Evolutionary conservation across 2,329 filamentous ascomycete species (phyloP), one percentile per base, ranked within the genome.

Genomic region (Colletotrichum nymphaeae): DNA sequence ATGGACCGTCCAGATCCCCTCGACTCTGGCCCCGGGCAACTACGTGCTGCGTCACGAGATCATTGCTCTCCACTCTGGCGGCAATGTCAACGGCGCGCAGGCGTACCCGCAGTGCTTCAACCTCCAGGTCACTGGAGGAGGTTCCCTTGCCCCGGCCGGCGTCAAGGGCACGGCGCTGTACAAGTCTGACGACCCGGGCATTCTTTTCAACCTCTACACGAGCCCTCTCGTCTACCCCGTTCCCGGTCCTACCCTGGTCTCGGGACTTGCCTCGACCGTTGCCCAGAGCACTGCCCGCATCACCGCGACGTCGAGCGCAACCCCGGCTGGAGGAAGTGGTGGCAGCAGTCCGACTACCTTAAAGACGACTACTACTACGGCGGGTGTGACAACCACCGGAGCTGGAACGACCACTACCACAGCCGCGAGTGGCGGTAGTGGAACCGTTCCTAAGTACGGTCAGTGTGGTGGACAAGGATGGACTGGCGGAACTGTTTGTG

Each of bases 11-110:
- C 84, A 83, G 72, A 85, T 90, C 64, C 88, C 88, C 19, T 67
- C 77, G 19, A 81, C 81, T 72, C 80, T 90, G 57, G 84, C 83
- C 26, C 78, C 87, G 0, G 88, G 88, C 35, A 85, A 88, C 77
- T 90, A 90, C 75, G 86, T 90, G 65, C 82, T 89, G 52, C 86
- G 88, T 68, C 86, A 88, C 78, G 88, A 90, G 81, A 87, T 89
- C 77, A 86, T 90, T 65, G 88, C 85, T 16, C 85, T 90, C 11
- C 88, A 90, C 83, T 83, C 83, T n/a, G 87, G 83, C 22, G 83
- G 81, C 2, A 76, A 79, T 42, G 66, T 59, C 68, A 79, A 81
- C n/a, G 84, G 84, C 68, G 87, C 87, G 2, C 87, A 89, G 78
- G 81, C 83, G 63, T 89, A 89, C 78, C 86, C 87, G 8, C 85